Evolutionary conservation across 192 early-diverging fungal genomes (phyloP), one percentile per base, ranked within the genome.

Genomic region (Kappamyces sp.): DNA sequence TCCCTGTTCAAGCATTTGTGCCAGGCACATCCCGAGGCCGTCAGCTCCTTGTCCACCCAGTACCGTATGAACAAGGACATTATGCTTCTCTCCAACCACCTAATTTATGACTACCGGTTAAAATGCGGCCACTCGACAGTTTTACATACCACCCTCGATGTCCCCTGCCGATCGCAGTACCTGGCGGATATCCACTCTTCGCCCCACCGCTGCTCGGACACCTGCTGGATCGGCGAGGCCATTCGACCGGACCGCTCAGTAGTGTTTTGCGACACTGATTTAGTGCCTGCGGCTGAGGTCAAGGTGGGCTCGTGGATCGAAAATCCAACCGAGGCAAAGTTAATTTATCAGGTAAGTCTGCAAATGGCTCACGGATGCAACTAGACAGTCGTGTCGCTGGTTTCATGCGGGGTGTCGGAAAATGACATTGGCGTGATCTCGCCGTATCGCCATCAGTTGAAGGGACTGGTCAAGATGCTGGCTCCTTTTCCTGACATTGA

Each of bases 51-150:
- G 34, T 75, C 83, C 53, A 78, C 83, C 55, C 95, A 98, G 63
- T 98, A 96, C 62, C 86, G 95, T 23, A 96, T 98, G 95, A 91
- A 87, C 68, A 64, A 76, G 15, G 92, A 92, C 36, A 89, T 98
- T 41, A 92, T 95, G 89, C 64, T 70, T 12, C 68, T 96, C 3
- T 80, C 87, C 8, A 98, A 96, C 65, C 67, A 71, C 7, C 66
- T 95, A 2, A 84, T 96, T 7, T 98, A 98, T 60, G 78, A 87
- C 65, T 70, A 84, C 44, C 76, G 86, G 38, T 67, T 98, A 51
- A 66, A 73, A 33, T 94, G 90, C 60, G 93, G 90, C 5, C 23
- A 23, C 23, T 23, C 23, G 23, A 23, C 23, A 23, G 23, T 23
- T 23, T 0, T 23, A 23, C 23, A 23, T 23, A 23, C 23, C 23